These are phyloP conservation scores for Deuterostichococcus epilithicus DNA, from an alignment of 139 green algal species.

Conservation along the genomic window DNA sequence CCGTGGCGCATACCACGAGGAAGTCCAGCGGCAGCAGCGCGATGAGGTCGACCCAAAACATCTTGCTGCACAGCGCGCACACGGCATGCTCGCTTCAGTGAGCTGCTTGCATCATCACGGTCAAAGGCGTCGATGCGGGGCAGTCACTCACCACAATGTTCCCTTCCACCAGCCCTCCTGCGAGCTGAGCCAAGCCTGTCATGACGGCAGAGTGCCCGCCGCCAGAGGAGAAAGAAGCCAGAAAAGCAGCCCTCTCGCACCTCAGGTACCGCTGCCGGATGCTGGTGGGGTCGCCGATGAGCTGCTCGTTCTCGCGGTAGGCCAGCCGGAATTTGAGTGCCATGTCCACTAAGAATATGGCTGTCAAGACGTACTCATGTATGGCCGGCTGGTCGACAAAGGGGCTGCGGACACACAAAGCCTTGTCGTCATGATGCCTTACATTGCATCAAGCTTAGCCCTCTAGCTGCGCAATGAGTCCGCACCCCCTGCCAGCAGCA, in stretches of 20 bases:
- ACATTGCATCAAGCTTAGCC: neutral
- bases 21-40: slow-evolving; percentile 23
- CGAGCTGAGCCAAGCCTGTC: too few relatives aligned
- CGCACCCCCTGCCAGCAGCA: too few relatives aligned
- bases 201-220: too few relatives aligned
- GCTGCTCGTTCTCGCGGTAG: slow-evolving; percentile 10
- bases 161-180: too few relatives aligned
- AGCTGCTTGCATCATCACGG: too few relatives aligned
- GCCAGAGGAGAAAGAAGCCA: too few relatives aligned
- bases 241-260: neutral
- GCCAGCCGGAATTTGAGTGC: slow-evolving; percentile 17
- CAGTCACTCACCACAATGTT: too few relatives aligned
- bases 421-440: neutral
- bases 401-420: slow-evolving; percentile 4
- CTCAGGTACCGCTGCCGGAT: slow-evolving; percentile 9
- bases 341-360: slow-evolving; percentile 12
- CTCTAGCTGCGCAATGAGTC: too few relatives aligned
- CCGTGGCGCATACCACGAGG: neutral
- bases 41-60: slow-evolving; percentile 17
- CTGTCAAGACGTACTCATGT: neutral
- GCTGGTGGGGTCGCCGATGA: neutral
- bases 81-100: neutral
- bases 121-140: too few relatives aligned
- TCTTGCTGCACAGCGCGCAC: neutral
- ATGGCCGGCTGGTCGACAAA: neutral